A percentile compares a stretch with the other conserved stretches of the same genome.
These are phyloP conservation scores for Suillus placidus DNA, from an alignment of 768 basidiomycete genomes.

Conservation along the genomic window DNA sequence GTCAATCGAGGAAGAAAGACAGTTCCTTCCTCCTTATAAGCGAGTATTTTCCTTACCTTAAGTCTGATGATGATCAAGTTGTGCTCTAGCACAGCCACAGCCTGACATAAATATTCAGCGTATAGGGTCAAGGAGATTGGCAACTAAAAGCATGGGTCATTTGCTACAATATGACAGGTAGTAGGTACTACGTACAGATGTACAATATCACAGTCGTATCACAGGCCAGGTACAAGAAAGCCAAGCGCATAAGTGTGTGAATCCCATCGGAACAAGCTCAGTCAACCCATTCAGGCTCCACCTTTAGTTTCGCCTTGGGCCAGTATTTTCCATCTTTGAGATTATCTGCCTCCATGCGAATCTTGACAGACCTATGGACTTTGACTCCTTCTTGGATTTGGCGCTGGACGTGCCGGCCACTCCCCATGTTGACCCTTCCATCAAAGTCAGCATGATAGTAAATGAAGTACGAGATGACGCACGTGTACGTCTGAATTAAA, in stretches of 20 bases:
- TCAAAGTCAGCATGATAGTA: neutral
- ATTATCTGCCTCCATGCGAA: slow-evolving; percentile 53
- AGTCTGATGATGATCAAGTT: too few species aligned
- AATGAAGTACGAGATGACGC: slow-evolving; percentile 6
- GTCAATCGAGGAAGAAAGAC: neutral
- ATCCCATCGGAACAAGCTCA: slow-evolving; percentile 19
- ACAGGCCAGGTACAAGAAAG: neutral
- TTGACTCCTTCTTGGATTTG: slow-evolving; percentile 40
- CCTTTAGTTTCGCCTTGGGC: slow-evolving; percentile 42
- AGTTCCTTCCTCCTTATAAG: neutral
- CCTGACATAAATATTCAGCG: too few species aligned
- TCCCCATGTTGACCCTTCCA: slow-evolving; percentile 41
- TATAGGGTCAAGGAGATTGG: neutral
- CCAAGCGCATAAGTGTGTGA: neutral
- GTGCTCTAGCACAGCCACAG: too few species aligned
- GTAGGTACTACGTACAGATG: neutral
- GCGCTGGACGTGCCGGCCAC: slow-evolving; percentile 44
- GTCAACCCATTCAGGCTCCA: slow-evolving; percentile 44
- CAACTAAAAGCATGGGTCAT: neutral
- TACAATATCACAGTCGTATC: neutral
- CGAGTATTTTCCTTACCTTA: neutral
- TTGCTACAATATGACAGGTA: neutral
- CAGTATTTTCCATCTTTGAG: slow-evolving; percentile 37
- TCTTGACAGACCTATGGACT: slow-evolving; percentile 49
- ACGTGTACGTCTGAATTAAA: slow-evolving; percentile 24